These are phyloP conservation scores for Carallia brachiata DNA, from an alignment of 345 rosid genomes.

Conservation along the genomic window DNA sequence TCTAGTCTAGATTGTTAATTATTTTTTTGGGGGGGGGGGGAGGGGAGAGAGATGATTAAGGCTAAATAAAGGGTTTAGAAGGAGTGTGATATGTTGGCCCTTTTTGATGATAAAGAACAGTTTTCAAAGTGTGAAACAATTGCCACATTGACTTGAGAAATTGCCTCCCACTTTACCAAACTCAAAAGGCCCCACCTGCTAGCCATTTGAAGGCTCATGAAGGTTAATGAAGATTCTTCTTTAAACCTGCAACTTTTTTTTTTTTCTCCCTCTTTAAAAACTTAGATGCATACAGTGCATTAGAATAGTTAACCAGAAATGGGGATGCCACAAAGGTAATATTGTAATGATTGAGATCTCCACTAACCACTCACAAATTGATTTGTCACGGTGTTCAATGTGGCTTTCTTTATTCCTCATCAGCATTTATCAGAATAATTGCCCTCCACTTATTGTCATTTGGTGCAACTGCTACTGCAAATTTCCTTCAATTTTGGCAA, in stretches of 20 bases:
- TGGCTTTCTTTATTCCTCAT: constrained; percentile 22
- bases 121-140: background rate
- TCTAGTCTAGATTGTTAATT: background rate
- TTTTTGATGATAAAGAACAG: background rate
- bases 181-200: background rate
- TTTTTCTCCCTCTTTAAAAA: constrained; percentile 7
- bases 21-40: background rate
- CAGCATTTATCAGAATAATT: constrained; percentile 17
- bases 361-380: constrained; percentile 24
- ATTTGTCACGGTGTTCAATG: constrained; percentile 16
- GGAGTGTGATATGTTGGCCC: background rate
- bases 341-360: constrained; percentile 31
- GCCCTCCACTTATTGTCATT: constrained; percentile 23
- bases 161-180: background rate
- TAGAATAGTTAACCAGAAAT: constrained; percentile 5
- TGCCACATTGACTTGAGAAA: background rate
- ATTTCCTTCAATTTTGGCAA: constrained; percentile 33
- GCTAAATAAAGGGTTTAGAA: background rate
- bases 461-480: constrained; percentile 17
- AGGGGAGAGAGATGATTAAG: background rate
- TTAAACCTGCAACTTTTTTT: background rate
- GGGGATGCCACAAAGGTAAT: constrained; percentile 16
- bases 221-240: background rate
- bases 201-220: background rate
- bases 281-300: constrained; percentile 15